Evolutionary conservation across 441 rosid species (phyloP), one percentile per base, ranked within the genome.

Genomic region (Metrosideros polymorpha): DNA sequence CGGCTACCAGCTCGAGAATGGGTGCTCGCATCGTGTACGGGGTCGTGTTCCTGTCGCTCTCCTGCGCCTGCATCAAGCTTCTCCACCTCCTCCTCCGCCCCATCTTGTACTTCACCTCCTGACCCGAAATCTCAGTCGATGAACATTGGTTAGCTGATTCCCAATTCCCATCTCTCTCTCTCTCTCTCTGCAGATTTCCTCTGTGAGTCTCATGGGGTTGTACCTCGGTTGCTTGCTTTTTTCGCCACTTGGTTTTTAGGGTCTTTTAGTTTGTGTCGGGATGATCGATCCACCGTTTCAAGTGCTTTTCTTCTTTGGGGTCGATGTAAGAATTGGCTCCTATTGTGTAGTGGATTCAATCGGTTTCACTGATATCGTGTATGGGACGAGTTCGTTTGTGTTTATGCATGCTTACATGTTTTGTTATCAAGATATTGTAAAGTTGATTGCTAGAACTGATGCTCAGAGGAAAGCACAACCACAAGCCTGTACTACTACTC

Each of bases 51-150:
- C 86, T 92, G 5, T 88, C 92, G 35, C 88, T 92, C 86, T 92
- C 94, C 9, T 92, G 95, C 84, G 83, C 89, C 86, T 92, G 92
- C 93, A 90, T 92, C 94, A 92, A 86, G 94, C 91, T 92, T 43
- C 92, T 93, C 79, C 92, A 91, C 82, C 90, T 92, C 76, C 54
- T 92, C 75, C 94, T 92, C 42, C 89, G 88, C 75, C 94, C 93
- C 7, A 86, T 92, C 87, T 90, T 93, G 89, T 90, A 87, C 90
- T 51, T 90, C 86, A 87, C 91, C 66, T 83, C 92, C 49, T 91
- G 87, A 89, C 47, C 47, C 79, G 47, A 22, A 22, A 35, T 71
- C 47, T 71, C 79, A 71, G 79, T 22, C n/a, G 45, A 66, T 35
- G 47, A 71, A 22, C 47, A 39, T 35, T 5, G 47, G n/a, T 71